Conservation (phyloP, 139 green algal species). For the Astrephomene gubernaculifera region DNA sequence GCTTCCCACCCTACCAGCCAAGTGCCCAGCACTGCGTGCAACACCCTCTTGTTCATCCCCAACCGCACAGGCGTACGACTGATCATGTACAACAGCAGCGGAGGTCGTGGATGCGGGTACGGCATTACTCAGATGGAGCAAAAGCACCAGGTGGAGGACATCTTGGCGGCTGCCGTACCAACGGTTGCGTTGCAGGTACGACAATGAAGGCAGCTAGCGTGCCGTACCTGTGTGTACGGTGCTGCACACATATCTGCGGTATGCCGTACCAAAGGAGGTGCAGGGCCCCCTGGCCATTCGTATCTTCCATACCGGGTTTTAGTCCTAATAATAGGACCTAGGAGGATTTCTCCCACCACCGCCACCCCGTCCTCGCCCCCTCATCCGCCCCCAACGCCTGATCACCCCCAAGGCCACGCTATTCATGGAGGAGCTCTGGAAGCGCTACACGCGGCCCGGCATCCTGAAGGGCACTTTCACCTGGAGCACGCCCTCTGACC, state of each 20-base stretch:
- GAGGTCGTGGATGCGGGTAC: slow-evolving; percentile 47
- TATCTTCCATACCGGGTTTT: too few relatives aligned
- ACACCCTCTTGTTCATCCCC: too few relatives aligned
- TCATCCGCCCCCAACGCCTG: background rate
- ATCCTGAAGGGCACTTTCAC: slow-evolving; percentile 59
- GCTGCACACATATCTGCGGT: too few relatives aligned
- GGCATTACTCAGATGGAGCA: slow-evolving; percentile 64
- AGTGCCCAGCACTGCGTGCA: too few relatives aligned
- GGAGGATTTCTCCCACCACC: background rate
- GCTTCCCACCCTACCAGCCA: too few relatives aligned
- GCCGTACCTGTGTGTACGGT: too few relatives aligned
- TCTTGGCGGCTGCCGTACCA: background rate
- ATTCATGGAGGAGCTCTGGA: slow-evolving; percentile 70
- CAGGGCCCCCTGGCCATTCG: too few relatives aligned
- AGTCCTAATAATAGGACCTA: too few relatives aligned
- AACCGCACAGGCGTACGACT: slow-evolving; percentile 43
- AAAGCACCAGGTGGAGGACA: slow-evolving; percentile 56
- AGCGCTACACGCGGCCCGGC: slow-evolving; percentile 60
- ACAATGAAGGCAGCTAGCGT: too few relatives aligned
- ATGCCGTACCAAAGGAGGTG: too few relatives aligned
- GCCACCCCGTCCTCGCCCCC: background rate
- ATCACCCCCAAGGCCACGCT: slow-evolving; percentile 50
- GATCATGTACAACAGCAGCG: slow-evolving; percentile 60
- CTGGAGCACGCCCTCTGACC: slow-evolving; percentile 36
- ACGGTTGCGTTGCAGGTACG: slow-evolving; percentile 30